phyloP scores from a whole-genome alignment of 139 green algal genomes.

The Chlorella sp. region DNA sequence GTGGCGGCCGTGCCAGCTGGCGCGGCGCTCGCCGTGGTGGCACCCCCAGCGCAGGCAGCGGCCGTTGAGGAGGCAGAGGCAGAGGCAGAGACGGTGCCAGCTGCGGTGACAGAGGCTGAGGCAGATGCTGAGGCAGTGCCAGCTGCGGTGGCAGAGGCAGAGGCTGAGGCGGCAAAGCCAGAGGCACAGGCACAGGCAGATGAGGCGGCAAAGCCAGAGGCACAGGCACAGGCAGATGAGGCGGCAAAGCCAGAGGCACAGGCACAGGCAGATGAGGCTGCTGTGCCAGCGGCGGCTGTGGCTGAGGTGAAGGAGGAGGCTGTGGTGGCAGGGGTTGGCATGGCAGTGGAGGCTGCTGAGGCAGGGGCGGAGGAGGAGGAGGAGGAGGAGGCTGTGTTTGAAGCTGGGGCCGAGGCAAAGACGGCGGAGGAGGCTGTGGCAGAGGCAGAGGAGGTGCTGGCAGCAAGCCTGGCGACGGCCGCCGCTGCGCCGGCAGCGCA shows the following conservation, averaged over 20 bases:
- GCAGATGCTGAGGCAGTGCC: not conserved
- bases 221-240: not conserved
- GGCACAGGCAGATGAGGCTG: not conserved
- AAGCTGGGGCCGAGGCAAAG: too few species aligned
- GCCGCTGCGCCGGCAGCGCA: not conserved
- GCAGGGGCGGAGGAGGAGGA: too few species aligned
- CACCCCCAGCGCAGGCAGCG: not conserved
- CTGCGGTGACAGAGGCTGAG: not conserved
- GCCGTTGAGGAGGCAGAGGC: not conserved
- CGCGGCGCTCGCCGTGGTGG: not conserved
- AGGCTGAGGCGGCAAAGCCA: not conserved
- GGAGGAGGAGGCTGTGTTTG: too few species aligned
- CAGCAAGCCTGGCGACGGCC: not conserved
- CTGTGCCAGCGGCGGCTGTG: too few species aligned
- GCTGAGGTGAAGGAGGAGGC: not conserved
- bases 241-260: not conserved
- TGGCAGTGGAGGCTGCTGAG: too few species aligned
- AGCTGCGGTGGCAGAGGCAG: not conserved
- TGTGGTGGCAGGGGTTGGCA: too few species aligned
- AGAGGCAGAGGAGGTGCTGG: not conserved
- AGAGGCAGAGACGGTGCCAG: too few species aligned
- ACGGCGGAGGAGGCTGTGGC: too few species aligned
- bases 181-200: not conserved
- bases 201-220: not conserved
- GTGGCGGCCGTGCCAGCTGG: not conserved